Percentiles rank a stretch among this genome's conserved stretches.
Evolutionary conservation across 148 eudicot species (phyloP).

Genomic region (Nepenthes gracilis): DNA sequence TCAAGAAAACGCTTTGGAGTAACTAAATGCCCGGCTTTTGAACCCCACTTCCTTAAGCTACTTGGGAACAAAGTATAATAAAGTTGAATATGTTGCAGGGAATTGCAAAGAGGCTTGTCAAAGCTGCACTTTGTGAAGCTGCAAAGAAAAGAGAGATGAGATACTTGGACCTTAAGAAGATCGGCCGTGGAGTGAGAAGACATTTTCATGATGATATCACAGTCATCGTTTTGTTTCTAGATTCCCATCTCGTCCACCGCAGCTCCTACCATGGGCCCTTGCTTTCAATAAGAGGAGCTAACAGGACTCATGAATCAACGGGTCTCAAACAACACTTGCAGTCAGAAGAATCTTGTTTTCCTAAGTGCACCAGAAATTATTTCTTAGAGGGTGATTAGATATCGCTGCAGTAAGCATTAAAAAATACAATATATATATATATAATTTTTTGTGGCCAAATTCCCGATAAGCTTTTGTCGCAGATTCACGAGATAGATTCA

Average conservation of each 20-base stretch:
- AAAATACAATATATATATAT: too few relatives aligned
- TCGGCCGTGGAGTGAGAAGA: background rate
- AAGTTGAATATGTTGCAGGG: background rate
- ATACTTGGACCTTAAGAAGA: background rate
- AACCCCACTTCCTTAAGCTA: background rate
- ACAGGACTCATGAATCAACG: too few relatives aligned
- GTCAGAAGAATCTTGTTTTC: too few relatives aligned
- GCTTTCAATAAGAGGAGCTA: background rate
- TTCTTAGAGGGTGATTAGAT: too few relatives aligned
- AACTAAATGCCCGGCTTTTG: background rate
- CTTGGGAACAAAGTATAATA: background rate
- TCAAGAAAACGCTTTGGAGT: too few relatives aligned
- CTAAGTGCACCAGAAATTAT: too few relatives aligned
- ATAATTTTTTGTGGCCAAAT: too few relatives aligned
- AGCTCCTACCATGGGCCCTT: background rate
- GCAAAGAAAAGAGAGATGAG: conserved; percentile 1
- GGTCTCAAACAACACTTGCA: too few relatives aligned
- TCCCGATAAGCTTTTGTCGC: too few relatives aligned
- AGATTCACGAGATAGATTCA: too few relatives aligned
- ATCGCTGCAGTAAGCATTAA: too few relatives aligned
- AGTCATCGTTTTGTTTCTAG: background rate
- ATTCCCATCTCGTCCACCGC: background rate
- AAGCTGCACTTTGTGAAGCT: background rate
- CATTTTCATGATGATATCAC: conserved; percentile 1
- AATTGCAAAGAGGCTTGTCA: background rate